phyloP scores from a whole-genome alignment of 495 filamentous ascomycete genomes.

The Neurospora tetrasperma region DNA sequence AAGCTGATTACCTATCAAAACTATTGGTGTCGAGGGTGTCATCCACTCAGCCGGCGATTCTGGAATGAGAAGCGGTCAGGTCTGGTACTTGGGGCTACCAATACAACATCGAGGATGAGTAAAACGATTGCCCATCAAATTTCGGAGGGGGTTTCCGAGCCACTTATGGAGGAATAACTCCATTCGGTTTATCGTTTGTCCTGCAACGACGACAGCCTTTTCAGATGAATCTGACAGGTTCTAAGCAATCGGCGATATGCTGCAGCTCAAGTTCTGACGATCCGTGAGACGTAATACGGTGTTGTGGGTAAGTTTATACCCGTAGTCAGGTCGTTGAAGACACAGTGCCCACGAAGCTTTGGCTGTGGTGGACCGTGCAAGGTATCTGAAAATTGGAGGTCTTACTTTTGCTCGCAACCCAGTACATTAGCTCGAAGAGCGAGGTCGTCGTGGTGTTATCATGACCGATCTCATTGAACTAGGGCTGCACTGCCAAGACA shows the following conservation, averaged over 20 bases:
- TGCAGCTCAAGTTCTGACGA: not conserved
- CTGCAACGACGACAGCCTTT: not conserved
- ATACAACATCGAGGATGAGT: not conserved
- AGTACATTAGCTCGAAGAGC: not conserved
- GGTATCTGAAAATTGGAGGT: too few relatives aligned
- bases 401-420: too few relatives aligned
- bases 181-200: not conserved
- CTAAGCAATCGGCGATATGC: not conserved
- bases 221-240: not conserved
- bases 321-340: too few relatives aligned
- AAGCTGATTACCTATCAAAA: not conserved
- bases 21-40: not conserved
- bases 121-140: not conserved
- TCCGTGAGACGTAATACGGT: not conserved
- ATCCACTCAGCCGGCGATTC: not conserved
- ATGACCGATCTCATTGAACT: not conserved
- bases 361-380: too few relatives aligned
- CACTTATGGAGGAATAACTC: not conserved
- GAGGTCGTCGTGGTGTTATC: not conserved
- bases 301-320: too few relatives aligned
- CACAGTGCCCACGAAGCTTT: too few relatives aligned
- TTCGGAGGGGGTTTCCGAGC: not conserved
- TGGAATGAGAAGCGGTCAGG: not conserved
- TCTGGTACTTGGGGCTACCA: not conserved
- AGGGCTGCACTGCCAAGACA: not conserved